Evolutionary conservation across 2,329 filamentous ascomycete genomes (phyloP).

Genomic region (Penicillium frequentans): DNA sequence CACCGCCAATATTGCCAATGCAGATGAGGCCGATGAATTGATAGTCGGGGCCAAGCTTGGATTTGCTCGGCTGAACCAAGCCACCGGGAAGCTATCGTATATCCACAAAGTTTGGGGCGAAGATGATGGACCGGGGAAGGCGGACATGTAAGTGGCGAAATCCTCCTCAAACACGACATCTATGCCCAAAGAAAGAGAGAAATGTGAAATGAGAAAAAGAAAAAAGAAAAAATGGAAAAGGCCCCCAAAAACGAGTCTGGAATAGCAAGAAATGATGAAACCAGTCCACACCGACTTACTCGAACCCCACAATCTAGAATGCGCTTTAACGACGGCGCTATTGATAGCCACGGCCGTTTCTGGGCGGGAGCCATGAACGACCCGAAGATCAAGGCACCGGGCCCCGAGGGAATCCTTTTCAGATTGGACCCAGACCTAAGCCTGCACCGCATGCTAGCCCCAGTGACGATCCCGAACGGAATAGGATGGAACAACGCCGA

Average conservation of each 20-base stretch:
- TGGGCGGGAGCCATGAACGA: constrained; percentile 90
- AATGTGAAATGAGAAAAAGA: neutral
- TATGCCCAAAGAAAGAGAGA: neutral
- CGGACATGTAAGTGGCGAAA: constrained; percentile 41
- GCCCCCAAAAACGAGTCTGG: constrained; percentile 1
- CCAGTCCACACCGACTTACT: constrained; percentile 1
- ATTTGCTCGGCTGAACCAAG: constrained; percentile 72
- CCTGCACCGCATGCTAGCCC: constrained; percentile 60
- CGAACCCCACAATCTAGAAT: constrained; percentile 35
- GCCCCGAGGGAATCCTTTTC: constrained; percentile 66
- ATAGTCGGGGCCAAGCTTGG: constrained; percentile 79
- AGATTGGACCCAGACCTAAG: constrained; percentile 65
- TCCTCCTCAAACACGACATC: neutral
- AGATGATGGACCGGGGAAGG: constrained; percentile 48
- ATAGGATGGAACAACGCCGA: constrained; percentile 75
- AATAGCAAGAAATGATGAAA: neutral
- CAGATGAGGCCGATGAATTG: constrained; percentile 59
- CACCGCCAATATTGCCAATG: constrained; percentile 74
- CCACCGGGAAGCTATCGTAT: constrained; percentile 56
- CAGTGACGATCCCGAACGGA: constrained; percentile 79
- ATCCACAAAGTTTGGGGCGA: constrained; percentile 58
- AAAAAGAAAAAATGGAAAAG: neutral
- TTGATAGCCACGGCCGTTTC: constrained; percentile 77
- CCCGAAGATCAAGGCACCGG: constrained; percentile 59
- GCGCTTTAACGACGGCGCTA: constrained; percentile 77